Percentiles rank a stretch among this genome's conserved stretches.
Evolutionary conservation across 2,329 filamentous ascomycete genomes (phyloP).

Genomic region (Coniochaeta pulveracea): DNA sequence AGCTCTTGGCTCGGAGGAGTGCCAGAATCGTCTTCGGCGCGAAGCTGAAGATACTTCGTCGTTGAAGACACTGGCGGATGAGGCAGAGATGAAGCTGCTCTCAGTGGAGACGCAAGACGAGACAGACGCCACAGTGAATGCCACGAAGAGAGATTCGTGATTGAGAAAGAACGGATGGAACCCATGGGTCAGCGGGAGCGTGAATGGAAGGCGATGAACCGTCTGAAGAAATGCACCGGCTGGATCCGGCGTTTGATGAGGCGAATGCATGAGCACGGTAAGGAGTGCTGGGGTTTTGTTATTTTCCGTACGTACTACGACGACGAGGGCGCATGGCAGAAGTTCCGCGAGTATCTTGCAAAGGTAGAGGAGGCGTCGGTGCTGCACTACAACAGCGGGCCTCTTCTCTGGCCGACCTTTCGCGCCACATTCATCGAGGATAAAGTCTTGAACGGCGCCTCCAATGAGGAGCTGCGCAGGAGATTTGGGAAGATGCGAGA

Average conservation of each 20-base stretch:
- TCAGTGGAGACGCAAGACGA: neutral
- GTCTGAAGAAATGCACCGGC: neutral
- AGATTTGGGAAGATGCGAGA: conserved; percentile 1
- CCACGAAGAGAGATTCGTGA: neutral
- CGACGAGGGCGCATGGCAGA: conserved; percentile 2
- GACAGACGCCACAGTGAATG: neutral
- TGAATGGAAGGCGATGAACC: neutral
- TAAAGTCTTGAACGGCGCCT: conserved; percentile 1
- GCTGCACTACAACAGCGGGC: conserved; percentile 2
- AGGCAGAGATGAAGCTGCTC: neutral
- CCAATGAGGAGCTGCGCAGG: neutral
- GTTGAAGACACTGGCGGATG: neutral
- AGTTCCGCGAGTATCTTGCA: conserved; percentile 2
- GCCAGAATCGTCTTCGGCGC: neutral
- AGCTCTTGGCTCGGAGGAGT: neutral
- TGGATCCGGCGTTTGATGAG: conserved; percentile 1
- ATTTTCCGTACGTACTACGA: conserved; percentile 3
- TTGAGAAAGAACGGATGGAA: neutral
- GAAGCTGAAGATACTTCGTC: neutral
- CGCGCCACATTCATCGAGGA: conserved; percentile 1
- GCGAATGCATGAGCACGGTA: conserved; percentile 1
- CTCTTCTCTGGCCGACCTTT: conserved; percentile 3
- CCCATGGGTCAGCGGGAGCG: neutral
- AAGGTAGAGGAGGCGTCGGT: conserved; percentile 1
- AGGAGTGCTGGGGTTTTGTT: conserved; percentile 2